Evolutionary conservation across 139 green algal species (phyloP), one percentile per base, ranked within the genome.

Genomic region (Bryopsis sp.): DNA sequence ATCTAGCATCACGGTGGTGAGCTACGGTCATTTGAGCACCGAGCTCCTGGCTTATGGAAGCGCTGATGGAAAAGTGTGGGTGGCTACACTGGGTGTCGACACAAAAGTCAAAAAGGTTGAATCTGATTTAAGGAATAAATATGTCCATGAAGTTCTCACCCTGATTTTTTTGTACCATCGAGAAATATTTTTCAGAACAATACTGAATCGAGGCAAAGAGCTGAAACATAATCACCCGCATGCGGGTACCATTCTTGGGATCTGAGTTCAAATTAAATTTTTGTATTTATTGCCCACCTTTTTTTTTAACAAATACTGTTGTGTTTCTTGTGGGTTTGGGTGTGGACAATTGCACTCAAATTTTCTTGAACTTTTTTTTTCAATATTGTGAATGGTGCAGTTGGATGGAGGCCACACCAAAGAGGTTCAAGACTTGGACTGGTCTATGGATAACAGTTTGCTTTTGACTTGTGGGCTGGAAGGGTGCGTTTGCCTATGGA

Each of bases 361-460:
- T 54, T 54, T 19, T 54, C 43, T 26, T 11, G 15, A 54, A 54
- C 43, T 54, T 11, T 54, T 54, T 54, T 54, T 11, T 19, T 54
- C 43, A 54, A 11, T 54, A 19, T 19, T 11, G 43, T 19, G 43
- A 54, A 54, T 19, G 19, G 43, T 54, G 28, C 64, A 76, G 71
- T 65, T 63, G 35, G 28, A 67, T n/a, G 39, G 48, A 26, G 47
- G 48, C 34, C 74, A 79, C n/a, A 47, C 59, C 37, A 39, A 57
- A 26, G 59, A 61, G 35, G 46, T 79, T n/a, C 66, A 36, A n/a
- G 68, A 70, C 28, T 6, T 79, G 3, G 74, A 79, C 26, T 79
- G 74, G 74, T 75, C 74, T 2, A 32, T 61, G 7, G 60, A 75
- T 19, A 79, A 75, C 50, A 48, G 63, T 8, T 62, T 66, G 22